phyloP scores from a whole-genome alignment of 805 yeast species.

The Sungouiozyma ichnusensis region DNA sequence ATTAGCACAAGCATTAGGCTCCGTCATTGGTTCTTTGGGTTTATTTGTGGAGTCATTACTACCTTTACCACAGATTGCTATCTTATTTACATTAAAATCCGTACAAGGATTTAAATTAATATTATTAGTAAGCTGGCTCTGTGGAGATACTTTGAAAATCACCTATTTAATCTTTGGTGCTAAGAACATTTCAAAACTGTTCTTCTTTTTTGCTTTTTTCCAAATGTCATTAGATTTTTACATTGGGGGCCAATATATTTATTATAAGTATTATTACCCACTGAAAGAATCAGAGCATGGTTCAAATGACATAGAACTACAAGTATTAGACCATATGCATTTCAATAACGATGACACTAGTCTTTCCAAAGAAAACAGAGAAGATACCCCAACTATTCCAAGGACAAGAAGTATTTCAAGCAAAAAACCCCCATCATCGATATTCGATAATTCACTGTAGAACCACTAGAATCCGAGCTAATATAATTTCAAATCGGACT shows the following conservation, averaged over 20 bases:
- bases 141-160: conserved; percentile 77
- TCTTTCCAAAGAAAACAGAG: conserved; percentile 3
- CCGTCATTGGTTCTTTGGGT: conserved; percentile 48
- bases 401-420: conserved; percentile 4
- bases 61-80: conserved; percentile 70
- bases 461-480: background rate
- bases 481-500: background rate
- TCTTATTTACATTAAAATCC: conserved; percentile 53
- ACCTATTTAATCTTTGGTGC: conserved; percentile 70
- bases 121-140: conserved; percentile 71
- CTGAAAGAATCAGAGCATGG: conserved; percentile 13
- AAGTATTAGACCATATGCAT: background rate
- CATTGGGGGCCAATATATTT: conserved; percentile 62
- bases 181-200: conserved; percentile 50
- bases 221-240: conserved; percentile 68
- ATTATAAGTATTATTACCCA: conserved; percentile 39
- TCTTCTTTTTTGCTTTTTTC: conserved; percentile 61
- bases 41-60: conserved; percentile 61
- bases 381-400: conserved; percentile 5
- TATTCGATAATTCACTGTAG: background rate
- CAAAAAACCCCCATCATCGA: background rate
- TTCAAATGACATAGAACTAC: conserved; percentile 4
- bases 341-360: background rate
- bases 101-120: conserved; percentile 73
- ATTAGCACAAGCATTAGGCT: conserved; percentile 44